Percentiles rank a stretch among this genome's conserved stretches.
Conservation (phyloP, 768 basidiomycete species). For the Melanogaster broomeanus region DNA sequence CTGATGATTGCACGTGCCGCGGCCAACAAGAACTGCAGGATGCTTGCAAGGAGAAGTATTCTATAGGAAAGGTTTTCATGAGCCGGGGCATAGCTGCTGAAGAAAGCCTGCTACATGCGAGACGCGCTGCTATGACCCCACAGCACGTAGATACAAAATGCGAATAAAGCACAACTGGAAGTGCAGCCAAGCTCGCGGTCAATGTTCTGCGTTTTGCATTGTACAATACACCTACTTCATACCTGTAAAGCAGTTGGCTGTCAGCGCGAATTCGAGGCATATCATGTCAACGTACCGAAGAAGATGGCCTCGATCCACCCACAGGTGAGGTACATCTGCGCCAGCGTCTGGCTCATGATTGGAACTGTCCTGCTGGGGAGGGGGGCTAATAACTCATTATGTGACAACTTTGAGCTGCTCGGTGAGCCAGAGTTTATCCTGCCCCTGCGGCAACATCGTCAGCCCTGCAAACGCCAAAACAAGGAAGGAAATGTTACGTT, state of each 20-base stretch:
- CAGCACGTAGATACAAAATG: constrained; percentile 2
- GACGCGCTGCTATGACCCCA: neutral
- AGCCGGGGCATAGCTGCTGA: neutral
- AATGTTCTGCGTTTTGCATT: neutral
- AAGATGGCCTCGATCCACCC: constrained; percentile 14
- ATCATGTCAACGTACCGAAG: constrained; percentile 12
- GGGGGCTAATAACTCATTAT: too few species aligned
- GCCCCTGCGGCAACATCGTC: too few species aligned
- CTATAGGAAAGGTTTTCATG: neutral
- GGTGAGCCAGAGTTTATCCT: too few species aligned
- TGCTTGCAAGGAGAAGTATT: constrained; percentile 12
- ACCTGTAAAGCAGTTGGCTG: neutral
- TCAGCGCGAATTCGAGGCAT: neutral
- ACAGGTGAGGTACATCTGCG: constrained; percentile 4
- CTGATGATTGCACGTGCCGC: constrained; percentile 5
- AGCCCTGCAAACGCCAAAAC: too few species aligned
- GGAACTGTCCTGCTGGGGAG: too few species aligned
- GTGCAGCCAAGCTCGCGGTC: neutral
- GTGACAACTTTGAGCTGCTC: too few species aligned
- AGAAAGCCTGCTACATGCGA: neutral
- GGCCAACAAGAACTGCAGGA: constrained; percentile 19
- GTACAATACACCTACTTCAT: neutral
- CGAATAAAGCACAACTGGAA: constrained; percentile 2
- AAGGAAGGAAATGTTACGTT: too few species aligned
- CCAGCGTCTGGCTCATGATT: constrained; percentile 7